Evolutionary conservation across 1,139 yeast genomes (phyloP), one percentile per base, ranked within the genome.

Genomic region (Candida sanyaensis): DNA sequence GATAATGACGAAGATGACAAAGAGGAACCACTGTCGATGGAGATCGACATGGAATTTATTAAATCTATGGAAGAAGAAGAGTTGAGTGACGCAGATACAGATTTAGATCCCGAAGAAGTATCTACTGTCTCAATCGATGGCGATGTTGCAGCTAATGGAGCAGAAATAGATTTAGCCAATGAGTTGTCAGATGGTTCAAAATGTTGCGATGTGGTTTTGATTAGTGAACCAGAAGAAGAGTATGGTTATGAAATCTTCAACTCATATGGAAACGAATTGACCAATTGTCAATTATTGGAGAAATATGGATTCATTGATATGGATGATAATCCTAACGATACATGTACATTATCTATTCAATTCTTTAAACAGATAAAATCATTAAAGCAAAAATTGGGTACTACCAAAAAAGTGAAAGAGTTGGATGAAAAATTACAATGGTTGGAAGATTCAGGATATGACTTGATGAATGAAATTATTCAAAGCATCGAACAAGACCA

Each of bases 261-360:
- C 63, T 83, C 93, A 0, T 89, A 88, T 58, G 96, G 96, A 0
- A 84, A 84, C 40, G 72, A 69, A 37, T 70, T 84, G 39, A 71
- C 86, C 12, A 88, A 88, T 56, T 76, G 88, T 0, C 77, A 81
- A 41, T 68, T 90, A 37, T 65, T 90, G 12, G 83, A 90, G 26
- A 76, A 88, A 49, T 90, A 89, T 59, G 96, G 96, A 0, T 89
- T 90, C 61, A 78, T 86, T 6, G 65, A 69, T 50, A 31, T 30
- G 30, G 69, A 75, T 39, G 56, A 60, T 37, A 87, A 88, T 57
- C 69, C 71, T 23, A 77, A 79, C 58, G 92, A 88, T 55, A 62
- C 76, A 3, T 77, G 88, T 21, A 73, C 80, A 48, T 60, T 88
- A 29, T 82, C 84, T 1, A 71, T 74, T 4, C 88, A 84, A 57